Conservation (phyloP, 768 basidiomycete genomes). For the Roridomyces roridus region DNA sequence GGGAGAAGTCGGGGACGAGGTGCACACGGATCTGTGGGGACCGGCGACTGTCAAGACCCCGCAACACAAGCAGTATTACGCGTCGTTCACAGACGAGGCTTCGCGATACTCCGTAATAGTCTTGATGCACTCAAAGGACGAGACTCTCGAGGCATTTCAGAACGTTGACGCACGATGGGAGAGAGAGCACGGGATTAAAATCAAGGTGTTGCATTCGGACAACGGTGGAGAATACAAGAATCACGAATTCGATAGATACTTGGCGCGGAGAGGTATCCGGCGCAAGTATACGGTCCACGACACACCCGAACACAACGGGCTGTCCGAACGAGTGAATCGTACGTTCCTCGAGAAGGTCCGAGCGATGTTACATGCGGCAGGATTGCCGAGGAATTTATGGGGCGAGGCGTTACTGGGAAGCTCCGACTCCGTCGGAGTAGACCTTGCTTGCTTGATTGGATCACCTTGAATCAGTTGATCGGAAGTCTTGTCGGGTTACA, state of each 20-base stretch:
- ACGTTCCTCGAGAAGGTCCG: slow-evolving; percentile 34
- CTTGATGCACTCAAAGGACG: slow-evolving; percentile 35
- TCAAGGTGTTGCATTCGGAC: slow-evolving; percentile 36
- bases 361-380: slow-evolving; percentile 33
- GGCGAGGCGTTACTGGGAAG: slow-evolving; percentile 36
- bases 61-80: slow-evolving; percentile 32
- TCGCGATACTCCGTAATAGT: slow-evolving; percentile 28
- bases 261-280: slow-evolving; percentile 25
- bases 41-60: slow-evolving; percentile 32
- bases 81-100: slow-evolving; percentile 41
- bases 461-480: no score
- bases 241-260: slow-evolving; percentile 25
- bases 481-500: no score
- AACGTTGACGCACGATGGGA: slow-evolving; percentile 24
- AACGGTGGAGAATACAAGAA: slow-evolving; percentile 36
- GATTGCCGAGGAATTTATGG: slow-evolving; percentile 39
- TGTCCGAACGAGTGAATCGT: slow-evolving; percentile 43
- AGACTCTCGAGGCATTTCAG: slow-evolving; percentile 31
- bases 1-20: slow-evolving; percentile 34
- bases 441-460: no score
- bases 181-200: slow-evolving; percentile 30
- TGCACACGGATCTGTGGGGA: slow-evolving; percentile 45
- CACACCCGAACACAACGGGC: slow-evolving; percentile 42
- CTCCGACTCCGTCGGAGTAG: no score
- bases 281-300: slow-evolving; percentile 30